Base-by-base conservation (phyloP, 2,329 filamentous ascomycete species). In the Clonostachys byssicola region DNA sequence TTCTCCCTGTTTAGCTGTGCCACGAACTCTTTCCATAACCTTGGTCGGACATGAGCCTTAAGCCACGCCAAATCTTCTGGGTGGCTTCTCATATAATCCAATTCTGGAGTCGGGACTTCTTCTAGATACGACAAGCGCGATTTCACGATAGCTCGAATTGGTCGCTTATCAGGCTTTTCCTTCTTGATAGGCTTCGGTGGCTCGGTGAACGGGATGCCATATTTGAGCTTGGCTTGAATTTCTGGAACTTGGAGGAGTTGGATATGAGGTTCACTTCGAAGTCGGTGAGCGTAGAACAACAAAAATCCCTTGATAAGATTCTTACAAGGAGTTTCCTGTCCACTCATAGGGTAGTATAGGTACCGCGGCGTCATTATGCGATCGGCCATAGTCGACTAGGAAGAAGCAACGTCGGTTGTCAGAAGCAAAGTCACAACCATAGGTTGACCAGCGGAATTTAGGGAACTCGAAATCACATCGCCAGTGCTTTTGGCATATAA, bases 401-500 rank as follows among this genome's bases (percentile, higher is more conserved):
- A 44, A 44, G 42, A 44, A 44, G 30, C 42, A 34, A n/a, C 33
- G 42, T 34, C 42, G 42, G 33, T 44, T 44, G 9, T 34, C 12
- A 13, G 36, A 18, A 12, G 42, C 42, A 34, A 44, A 44, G 36
- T 34, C 10, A 34, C 17, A 13, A 34, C 36, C 34, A 34, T 44
- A 44, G n/a, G 42, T 17, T 13, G 42, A 33, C n/a, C 18, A 34
- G 20, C 42, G 42, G 20, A 44, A 44, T 34, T 34, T 44, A n/a
- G 42, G n/a, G 30, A 13, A 16, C 23, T 44, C 23, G n/a, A 44
- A 44, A 17, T 44, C 34, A 34, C 42, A 44, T 13, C 34, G 13
- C 42, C 42, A 44, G n/a, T 44, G 42, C 30, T 34, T 17, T n/a
- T 44, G 42, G 42, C 42, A 44, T 17, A 44, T 44, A 17, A n/a